Base-by-base conservation (phyloP, 345 rosid genomes). In the Abelmoschus esculentus region DNA sequence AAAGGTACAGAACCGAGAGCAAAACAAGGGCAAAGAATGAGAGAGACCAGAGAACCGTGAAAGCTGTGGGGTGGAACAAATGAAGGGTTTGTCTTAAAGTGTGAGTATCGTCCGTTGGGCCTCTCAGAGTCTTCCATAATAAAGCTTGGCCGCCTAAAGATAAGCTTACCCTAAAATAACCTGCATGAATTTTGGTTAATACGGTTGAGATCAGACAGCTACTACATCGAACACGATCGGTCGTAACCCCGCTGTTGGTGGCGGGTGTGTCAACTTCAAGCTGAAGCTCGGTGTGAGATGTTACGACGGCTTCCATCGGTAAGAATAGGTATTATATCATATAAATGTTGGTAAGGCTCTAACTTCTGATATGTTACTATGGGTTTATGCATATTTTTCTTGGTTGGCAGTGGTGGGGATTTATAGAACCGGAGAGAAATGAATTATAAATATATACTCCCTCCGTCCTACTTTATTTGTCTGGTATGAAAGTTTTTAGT, bases 111-210 rank as follows among this genome's bases (percentile, higher is more conserved):
- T 52, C 52, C 2, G 72, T 18, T 8, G 73, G 71, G 12, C 12
- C 62, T 13, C 46, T 72, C 14, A 83, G 58, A 36, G 68, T 72
- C 50, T 80, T 83, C 82, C 82, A 75, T 6, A 80, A 53, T 14
- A 83, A 59, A 13, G 84, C 86, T 63, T 80, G 84, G 77, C 80
- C 53, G 0, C 77, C 79, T 0, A 78, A 71, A 17, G 84, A 83
- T 5, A 83, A 61, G 74, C 77, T 80, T 32, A 83, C 77, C 62
- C 86, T 75, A 31, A 80, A 83, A 70, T 78, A 80, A 18, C 84
- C 84, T 2, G 84, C 84, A 26, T 80, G 86, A 32, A 78, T 70
- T 47, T 76, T 46, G 29, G 76, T 74, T 55, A 80, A 67, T 1
- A 52, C 7, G 56, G 56, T 52, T n/a, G 56, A 52, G 26, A 52